These are phyloP conservation scores for Physocladia obscura DNA, from an alignment of 192 early-diverging fungal species.

Conservation along the genomic window DNA sequence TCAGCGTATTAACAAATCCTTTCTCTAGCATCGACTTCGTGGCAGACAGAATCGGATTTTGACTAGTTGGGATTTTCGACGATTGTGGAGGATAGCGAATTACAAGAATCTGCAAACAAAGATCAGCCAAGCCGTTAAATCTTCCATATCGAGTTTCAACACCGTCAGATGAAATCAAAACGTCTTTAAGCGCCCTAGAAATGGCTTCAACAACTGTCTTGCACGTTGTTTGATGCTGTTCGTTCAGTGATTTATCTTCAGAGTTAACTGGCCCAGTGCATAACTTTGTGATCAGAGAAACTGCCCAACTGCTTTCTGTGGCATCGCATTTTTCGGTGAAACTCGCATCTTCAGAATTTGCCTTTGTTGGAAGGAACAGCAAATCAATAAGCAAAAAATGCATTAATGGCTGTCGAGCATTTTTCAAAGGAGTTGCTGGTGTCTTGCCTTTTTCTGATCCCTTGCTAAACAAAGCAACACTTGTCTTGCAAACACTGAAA, in stretches of 20 bases:
- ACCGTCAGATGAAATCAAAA: conserved; percentile 40
- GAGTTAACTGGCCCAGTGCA: conserved; percentile 36
- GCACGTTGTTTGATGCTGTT: conserved; percentile 60
- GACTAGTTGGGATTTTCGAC: conserved; percentile 1
- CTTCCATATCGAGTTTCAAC: conserved; percentile 65
- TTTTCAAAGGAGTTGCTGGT: conserved; percentile 30
- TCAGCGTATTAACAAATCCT: conserved; percentile 75
- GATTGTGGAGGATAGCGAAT: conserved; percentile 27
- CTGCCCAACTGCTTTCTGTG: conserved; percentile 42
- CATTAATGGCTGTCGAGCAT: conserved; percentile 51
- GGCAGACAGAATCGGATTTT: conserved; percentile 38
- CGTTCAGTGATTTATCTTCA: conserved; percentile 54
- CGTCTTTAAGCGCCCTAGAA: conserved; percentile 62
- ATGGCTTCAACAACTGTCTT: conserved; percentile 70
- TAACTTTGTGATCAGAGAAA: conserved; percentile 35
- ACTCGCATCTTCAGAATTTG: neutral
- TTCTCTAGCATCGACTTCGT: conserved; percentile 87
- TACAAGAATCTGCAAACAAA: conserved; percentile 67
- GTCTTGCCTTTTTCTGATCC: conserved; percentile 32
- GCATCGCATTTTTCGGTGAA: conserved; percentile 7
- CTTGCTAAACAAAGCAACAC: conserved; percentile 33
- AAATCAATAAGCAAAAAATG: conserved; percentile 67
- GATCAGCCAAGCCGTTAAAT: conserved; percentile 66
- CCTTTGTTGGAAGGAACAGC: conserved; percentile 49
- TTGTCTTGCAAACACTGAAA: conserved; percentile 73